Evolutionary conservation across 2,329 filamentous ascomycete species (phyloP).

Genomic region (Dactylonectria estremocensis): DNA sequence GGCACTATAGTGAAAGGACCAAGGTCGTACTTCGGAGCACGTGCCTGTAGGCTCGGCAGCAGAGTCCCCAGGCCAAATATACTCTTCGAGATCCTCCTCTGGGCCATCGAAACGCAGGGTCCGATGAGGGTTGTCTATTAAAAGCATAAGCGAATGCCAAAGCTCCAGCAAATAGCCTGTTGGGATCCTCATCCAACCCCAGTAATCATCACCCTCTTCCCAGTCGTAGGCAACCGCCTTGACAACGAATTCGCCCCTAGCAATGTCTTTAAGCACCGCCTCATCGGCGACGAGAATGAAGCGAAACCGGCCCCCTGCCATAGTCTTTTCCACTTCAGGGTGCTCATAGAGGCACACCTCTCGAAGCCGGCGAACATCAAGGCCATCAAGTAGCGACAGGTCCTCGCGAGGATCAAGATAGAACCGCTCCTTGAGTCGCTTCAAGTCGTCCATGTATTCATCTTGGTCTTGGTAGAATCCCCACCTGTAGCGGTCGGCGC

Average conservation of each 20-base stretch:
- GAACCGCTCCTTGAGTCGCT: constrained; percentile 12
- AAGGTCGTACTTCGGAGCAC: constrained; percentile 7
- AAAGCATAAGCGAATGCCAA: constrained; percentile 25
- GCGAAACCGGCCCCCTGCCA: not conserved
- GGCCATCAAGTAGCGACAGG: not conserved
- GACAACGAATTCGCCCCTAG: not conserved
- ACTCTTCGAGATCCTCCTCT: constrained; percentile 20
- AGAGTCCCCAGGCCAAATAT: constrained; percentile 22
- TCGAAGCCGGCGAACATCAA: not conserved
- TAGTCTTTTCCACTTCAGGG: not conserved
- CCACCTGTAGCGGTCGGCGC: too few species aligned
- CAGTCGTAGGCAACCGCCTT: constrained; percentile 9
- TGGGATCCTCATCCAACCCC: too few species aligned
- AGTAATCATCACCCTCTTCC: not conserved
- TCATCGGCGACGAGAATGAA: constrained; percentile 27
- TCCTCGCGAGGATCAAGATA: constrained; percentile 8
- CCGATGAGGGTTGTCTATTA: not conserved
- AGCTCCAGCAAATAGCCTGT: constrained; percentile 29
- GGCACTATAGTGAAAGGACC: not conserved
- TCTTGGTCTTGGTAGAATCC: not conserved
- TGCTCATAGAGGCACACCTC: not conserved
- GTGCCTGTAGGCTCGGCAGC: not conserved
- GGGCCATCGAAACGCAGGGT: too few species aligned
- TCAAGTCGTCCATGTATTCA: not conserved
- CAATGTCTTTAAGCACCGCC: constrained; percentile 22